Base-by-base conservation (phyloP, 2,329 filamentous ascomycete species). In the Ceratocystis cubensis region DNA sequence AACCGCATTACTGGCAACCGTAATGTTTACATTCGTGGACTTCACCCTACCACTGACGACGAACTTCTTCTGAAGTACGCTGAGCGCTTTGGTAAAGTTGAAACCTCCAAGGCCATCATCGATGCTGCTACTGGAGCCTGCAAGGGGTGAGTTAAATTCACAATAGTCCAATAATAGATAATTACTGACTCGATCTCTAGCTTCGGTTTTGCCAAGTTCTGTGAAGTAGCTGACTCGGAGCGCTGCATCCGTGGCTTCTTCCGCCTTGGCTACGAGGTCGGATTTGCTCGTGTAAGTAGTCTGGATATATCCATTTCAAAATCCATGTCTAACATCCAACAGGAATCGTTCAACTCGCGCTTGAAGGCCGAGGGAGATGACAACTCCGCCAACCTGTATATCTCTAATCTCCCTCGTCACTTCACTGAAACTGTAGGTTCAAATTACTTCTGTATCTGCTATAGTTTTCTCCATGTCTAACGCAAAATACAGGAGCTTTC, bases 301-400 rank as follows among this genome's bases (percentile, higher is more conserved):
- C 61, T 66, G 25, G 22, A 50, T n/a, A 10, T 28, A 45, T 65
- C 61, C 2, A 1, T 46, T 57, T n/a, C 61, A 17, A 57, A 44
- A 59, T 6, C 20, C 20, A 46, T 65, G 44, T 66, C 71, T 76
- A 64, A 76, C 69, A 71, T 69, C 68, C 37, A 10, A 13, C 67
- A 95, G 88, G 94, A 97, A 80, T 97, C 93, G 22, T 96, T 97
- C 79, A 99, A 99, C 76, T 92, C 92, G 71, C 91, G 95, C 71
- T 88, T 99, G 72, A 97, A 99, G 82, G 93, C 94, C 59, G 89
- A 97, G 73, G 88, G 92, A 66, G 93, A 99, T 73, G 89, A 88
- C 64, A 73, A 77, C 53, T 97, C 95, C 61, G 97, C 94, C 70
- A 99, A 99, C 75, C 84, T 99, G 70, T 99, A 99, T 76, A 92